Conservation (phyloP, 345 rosid genomes). For the Populus ilicifolia region DNA sequence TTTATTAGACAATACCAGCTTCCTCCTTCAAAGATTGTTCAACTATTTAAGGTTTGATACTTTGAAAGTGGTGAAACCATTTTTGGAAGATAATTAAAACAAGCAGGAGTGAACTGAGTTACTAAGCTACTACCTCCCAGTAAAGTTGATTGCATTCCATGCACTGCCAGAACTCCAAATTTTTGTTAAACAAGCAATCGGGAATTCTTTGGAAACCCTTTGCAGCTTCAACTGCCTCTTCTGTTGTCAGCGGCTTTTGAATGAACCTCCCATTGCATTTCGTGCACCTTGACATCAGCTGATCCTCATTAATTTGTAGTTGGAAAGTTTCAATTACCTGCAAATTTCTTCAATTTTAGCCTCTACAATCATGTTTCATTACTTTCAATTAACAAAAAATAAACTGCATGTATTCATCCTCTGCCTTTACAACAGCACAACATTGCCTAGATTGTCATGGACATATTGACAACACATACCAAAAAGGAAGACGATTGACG, state of each 20-base stretch:
- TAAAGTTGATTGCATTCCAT: constrained; percentile 90
- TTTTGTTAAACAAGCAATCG: constrained; percentile 71
- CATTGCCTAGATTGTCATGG: not conserved
- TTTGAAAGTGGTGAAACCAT: not conserved
- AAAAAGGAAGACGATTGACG: not conserved
- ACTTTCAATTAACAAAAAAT: not conserved
- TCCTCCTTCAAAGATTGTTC: not conserved
- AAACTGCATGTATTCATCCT: not conserved
- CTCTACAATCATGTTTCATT: not conserved
- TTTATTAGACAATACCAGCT: not conserved
- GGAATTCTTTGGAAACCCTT: constrained; percentile 94
- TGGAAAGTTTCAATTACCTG: constrained; percentile 74
- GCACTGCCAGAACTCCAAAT: constrained; percentile 94
- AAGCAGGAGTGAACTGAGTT: not conserved
- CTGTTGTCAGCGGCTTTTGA: constrained; percentile 71
- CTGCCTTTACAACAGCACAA: not conserved
- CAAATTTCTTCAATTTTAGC: constrained; percentile 10
- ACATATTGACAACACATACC: not conserved
- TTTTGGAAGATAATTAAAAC: not conserved
- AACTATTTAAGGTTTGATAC: not conserved
- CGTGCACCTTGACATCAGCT: constrained; percentile 88
- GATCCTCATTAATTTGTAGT: constrained; percentile 63
- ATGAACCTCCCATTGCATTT: constrained; percentile 92
- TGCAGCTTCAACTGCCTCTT: constrained; percentile 90
- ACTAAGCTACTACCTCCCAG: constrained; percentile 72